A percentile compares a stretch with the other conserved stretches of the same genome.
Conservation (phyloP, 208 protist genomes). For the Acanthamoeba lenticulata region DNA sequence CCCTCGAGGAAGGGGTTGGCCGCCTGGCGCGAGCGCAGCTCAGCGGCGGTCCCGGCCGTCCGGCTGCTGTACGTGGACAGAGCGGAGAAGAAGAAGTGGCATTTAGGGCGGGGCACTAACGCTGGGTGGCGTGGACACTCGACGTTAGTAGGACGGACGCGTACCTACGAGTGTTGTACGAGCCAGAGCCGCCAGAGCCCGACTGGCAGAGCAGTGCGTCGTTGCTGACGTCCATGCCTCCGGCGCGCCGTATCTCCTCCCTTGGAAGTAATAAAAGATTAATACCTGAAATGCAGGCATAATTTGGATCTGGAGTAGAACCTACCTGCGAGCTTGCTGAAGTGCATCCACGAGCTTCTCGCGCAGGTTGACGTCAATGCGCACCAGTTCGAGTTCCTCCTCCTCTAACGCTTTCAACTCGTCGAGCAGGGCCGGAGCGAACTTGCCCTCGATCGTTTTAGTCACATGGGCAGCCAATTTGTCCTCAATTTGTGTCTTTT, state of each 20-base stretch:
- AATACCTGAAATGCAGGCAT: background rate
- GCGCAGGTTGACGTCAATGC: slow-evolving; percentile 47
- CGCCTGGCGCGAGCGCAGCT: background rate
- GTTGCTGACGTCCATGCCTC: background rate
- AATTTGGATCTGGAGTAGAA: background rate
- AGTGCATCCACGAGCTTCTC: background rate
- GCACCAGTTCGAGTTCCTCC: slow-evolving; percentile 37
- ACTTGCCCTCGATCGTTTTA: slow-evolving; percentile 21
- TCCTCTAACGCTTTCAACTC: slow-evolving; percentile 10
- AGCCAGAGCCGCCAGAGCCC: background rate
- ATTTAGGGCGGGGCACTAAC: no score
- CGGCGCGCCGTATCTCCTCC: background rate
- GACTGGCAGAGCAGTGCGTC: background rate
- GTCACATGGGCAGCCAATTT: slow-evolving; percentile 45
- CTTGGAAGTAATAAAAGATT: background rate
- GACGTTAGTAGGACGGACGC: no score
- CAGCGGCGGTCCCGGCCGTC: background rate
- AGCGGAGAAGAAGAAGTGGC: background rate
- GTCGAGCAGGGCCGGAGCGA: background rate
- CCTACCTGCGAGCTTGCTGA: background rate
- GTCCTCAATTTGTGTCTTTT: background rate
- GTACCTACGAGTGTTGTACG: no score
- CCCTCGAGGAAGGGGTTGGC: slow-evolving; percentile 38
- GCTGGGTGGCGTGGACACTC: no score
- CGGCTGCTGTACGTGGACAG: no score